Conservation (phyloP, 176 grass and related monocot genomes). For the Alopecurus myosuroides region DNA sequence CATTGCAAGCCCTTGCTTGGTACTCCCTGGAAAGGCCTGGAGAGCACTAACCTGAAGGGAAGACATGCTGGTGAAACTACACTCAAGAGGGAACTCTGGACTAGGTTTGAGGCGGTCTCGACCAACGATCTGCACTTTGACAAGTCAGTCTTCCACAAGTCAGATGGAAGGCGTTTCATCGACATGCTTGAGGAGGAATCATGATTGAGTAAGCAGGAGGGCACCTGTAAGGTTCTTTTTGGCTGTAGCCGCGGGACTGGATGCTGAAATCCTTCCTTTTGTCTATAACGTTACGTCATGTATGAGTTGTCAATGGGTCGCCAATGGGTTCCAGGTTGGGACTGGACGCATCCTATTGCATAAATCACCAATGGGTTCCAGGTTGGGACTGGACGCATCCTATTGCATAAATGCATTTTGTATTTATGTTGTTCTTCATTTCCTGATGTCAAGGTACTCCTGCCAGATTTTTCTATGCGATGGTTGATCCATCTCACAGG, state of each 20-base stretch:
- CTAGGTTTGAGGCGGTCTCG: slow-evolving; percentile 71
- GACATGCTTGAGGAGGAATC: slow-evolving; percentile 83
- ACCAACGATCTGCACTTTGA: slow-evolving; percentile 46
- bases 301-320: too few relatives aligned
- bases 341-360: neutral
- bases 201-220: slow-evolving; percentile 17
- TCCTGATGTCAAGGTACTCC: neutral
- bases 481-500: neutral
- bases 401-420: neutral
- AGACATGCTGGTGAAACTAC: slow-evolving; percentile 72
- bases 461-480: neutral
- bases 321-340: too few relatives aligned
- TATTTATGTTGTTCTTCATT: neutral
- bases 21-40: slow-evolving; percentile 58
- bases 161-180: slow-evolving; percentile 53
- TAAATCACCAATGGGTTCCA: too few relatives aligned
- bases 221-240: neutral
- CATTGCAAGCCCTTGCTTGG: slow-evolving; percentile 30
- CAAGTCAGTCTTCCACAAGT: slow-evolving; percentile 49
- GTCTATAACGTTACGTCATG: neutral
- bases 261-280: neutral
- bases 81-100: slow-evolving; percentile 91
- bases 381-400: neutral
- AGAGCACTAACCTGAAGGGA: slow-evolving; percentile 66
- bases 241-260: neutral